Base-by-base conservation (phyloP, 2,329 filamentous ascomycete species). In the Ascosphaera apis region DNA sequence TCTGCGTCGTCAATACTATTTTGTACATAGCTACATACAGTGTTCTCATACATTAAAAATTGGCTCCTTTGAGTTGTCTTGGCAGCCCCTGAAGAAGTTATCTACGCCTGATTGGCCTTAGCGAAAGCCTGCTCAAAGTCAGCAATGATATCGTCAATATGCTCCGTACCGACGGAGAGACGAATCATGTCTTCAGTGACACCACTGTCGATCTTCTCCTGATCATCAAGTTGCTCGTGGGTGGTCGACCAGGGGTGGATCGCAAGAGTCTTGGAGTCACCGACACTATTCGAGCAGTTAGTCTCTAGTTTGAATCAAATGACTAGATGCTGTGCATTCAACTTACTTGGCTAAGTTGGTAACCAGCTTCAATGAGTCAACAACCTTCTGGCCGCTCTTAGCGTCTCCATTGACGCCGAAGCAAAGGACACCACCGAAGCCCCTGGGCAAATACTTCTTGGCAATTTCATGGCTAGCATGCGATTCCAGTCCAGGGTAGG, bases 161-260 rank as follows among this genome's bases (percentile, higher is more conserved):
- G 83, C 61, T 95, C 86, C 1, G 78, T 91, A 36, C 86, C 86
- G 40, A 93, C 84, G 0, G 84, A 93, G 50, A 95, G 88, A 42
- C 86, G 79, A 56, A 95, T 92, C 28, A 84, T 72, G 50, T 91
- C 86, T 66, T 82, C 53, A 12, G 81, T 88, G 8, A 88, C 81
- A 47, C 86, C 86, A 15, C 80, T 86, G 51, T 62, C 72, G 36
- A 66, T 53, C 58, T 74, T 81, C 65, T 93, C 86, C 52, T 83
- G 67, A 19, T 86, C 77, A 16, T 65, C 72, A 39, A 95, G 66
- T 61, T 95, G 86, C 63, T 91, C 79, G 55, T 95, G 86, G 2
- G 86, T 95, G 2, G 86, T 93, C 4, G 75, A 79, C 81, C 83
- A 92, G 15, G 86, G 86, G 57, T 93, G 84, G 47, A 93, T 91